Evolutionary conservation across 768 basidiomycete genomes (phyloP).

Genomic region (Scleroderma citrinum): DNA sequence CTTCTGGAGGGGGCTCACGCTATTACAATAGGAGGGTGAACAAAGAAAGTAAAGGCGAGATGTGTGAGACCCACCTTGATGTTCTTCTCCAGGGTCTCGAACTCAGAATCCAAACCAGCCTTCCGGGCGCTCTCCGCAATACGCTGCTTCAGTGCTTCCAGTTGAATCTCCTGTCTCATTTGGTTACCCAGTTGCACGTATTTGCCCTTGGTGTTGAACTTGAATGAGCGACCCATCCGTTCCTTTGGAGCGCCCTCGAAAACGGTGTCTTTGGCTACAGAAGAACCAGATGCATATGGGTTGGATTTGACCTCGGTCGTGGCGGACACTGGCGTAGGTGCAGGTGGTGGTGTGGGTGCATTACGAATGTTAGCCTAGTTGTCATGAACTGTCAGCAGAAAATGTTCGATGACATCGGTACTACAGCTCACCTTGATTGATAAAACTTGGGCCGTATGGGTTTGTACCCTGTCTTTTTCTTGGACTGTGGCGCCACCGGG

Average conservation of each 20-base stretch:
- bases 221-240: slow-evolving; percentile 61
- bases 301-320: slow-evolving; percentile 48
- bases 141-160: slow-evolving; percentile 87
- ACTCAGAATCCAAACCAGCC: slow-evolving; percentile 91
- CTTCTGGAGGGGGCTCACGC: slow-evolving; percentile 78
- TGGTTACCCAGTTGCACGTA: slow-evolving; percentile 73
- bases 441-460: slow-evolving; percentile 99
- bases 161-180: slow-evolving; percentile 64
- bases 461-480: slow-evolving; percentile 91
- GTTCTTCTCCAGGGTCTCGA: slow-evolving; percentile 84
- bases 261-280: slow-evolving; percentile 48
- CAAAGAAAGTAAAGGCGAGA: background rate
- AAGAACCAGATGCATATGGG: slow-evolving; percentile 62
- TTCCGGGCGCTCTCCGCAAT: slow-evolving; percentile 92
- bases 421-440: slow-evolving; percentile 85
- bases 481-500: slow-evolving; percentile 54
- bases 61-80: slow-evolving; percentile 55
- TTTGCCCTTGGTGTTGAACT: slow-evolving; percentile 91
- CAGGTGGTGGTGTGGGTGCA: slow-evolving; percentile 54
- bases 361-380: slow-evolving; percentile 71
- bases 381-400: background rate
- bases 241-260: slow-evolving; percentile 75
- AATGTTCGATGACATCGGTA: no score
- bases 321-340: slow-evolving; percentile 29
- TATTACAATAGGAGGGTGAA: slow-evolving; percentile 24